Percentiles rank a stretch among this genome's conserved stretches.
Conservation (phyloP, 768 basidiomycete species). For the Boletus vinaceobasis region DNA sequence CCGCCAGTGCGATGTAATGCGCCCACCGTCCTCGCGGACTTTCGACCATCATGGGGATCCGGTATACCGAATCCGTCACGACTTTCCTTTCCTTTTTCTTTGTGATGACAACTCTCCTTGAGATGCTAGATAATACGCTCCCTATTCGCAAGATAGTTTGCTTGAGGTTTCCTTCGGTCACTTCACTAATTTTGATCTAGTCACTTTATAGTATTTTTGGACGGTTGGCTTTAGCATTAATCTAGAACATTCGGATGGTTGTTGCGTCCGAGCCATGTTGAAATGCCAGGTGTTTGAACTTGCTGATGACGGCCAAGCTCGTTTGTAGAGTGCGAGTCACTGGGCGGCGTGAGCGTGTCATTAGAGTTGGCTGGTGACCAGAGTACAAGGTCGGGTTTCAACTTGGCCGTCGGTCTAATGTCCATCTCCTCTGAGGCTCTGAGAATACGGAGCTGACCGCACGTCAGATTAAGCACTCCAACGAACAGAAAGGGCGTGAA, state of each 20-base stretch:
- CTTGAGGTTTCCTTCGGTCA: neutral
- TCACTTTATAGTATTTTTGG: slow-evolving; percentile 13
- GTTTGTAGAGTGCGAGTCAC: neutral
- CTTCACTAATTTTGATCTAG: slow-evolving; percentile 13
- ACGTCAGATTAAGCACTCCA: too few species aligned
- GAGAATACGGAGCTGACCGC: too few species aligned
- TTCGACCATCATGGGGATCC: neutral
- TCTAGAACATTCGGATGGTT: slow-evolving; percentile 6
- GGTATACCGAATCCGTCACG: slow-evolving; percentile 3
- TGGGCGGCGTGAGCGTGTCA: too few species aligned
- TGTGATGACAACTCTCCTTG: slow-evolving; percentile 20
- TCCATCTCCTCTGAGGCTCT: too few species aligned
- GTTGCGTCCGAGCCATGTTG: neutral
- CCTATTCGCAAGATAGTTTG: slow-evolving; percentile 8
- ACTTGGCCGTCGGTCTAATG: too few species aligned
- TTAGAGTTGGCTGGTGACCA: too few species aligned
- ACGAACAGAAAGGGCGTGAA: too few species aligned
- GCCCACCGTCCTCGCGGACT: neutral
- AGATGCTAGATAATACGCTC: slow-evolving; percentile 5
- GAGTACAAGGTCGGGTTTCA: too few species aligned
- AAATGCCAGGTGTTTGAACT: neutral
- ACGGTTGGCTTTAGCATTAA: slow-evolving; percentile 3
- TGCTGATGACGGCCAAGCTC: neutral
- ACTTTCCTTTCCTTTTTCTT: neutral
- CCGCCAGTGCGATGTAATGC: slow-evolving; percentile 20